Evolutionary conservation across 2,329 filamentous ascomycete species (phyloP).

Genomic region (Botrytis elliptica): DNA sequence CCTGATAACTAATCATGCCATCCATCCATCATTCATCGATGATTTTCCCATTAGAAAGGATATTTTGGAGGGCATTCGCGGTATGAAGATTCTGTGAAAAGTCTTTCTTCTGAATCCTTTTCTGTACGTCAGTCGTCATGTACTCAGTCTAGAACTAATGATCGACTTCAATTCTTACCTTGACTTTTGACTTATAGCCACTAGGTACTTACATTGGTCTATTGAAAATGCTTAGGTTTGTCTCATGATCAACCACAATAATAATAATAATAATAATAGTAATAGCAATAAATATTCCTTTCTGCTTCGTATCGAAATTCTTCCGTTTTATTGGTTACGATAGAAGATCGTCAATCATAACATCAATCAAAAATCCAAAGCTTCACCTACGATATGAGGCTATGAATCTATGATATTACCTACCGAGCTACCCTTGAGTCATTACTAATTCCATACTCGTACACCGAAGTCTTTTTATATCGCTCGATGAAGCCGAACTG

Average conservation of each 20-base stretch:
- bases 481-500: not conserved
- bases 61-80: conserved; percentile 2
- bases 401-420: not conserved
- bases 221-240: conserved; percentile 4
- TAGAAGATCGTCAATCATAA: not conserved
- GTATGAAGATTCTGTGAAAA: not conserved
- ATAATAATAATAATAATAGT: not conserved
- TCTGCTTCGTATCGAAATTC: not conserved
- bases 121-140: not conserved
- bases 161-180: conserved; percentile 2
- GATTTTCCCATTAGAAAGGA: not conserved
- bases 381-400: not conserved
- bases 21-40: not conserved
- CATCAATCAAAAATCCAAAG: not conserved
- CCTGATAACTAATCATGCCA: not conserved
- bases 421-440: too few species aligned
- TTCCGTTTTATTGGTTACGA: too few species aligned
- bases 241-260: not conserved
- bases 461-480: not conserved
- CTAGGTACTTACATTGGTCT: not conserved
- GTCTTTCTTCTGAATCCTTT: not conserved
- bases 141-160: not conserved
- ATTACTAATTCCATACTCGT: not conserved
- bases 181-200: not conserved
- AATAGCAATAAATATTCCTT: not conserved